phyloP scores from a whole-genome alignment of 441 rosid species.

The Viola pubescens region DNA sequence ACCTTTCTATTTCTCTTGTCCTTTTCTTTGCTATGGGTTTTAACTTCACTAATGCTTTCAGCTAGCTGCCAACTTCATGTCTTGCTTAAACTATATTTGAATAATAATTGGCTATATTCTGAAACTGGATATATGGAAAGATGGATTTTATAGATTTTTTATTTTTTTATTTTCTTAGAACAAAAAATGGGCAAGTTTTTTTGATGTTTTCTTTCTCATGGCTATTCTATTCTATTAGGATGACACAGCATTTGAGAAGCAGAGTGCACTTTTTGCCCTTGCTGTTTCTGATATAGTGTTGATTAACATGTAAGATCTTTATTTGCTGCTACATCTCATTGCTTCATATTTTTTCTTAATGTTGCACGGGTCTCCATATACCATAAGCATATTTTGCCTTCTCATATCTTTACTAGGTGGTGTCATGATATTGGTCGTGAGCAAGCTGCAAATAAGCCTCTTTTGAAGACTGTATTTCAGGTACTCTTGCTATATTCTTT shows the following conservation, averaged over 20 bases:
- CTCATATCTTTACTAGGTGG: conserved; percentile 53
- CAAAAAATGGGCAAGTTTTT: neutral
- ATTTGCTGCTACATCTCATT: conserved; percentile 5
- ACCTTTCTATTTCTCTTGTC: conserved; percentile 1
- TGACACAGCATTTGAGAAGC: conserved; percentile 99
- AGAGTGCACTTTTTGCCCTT: conserved; percentile 98
- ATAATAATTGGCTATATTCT: neutral
- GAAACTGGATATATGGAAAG: neutral
- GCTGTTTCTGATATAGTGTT: conserved; percentile 98
- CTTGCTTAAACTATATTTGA: neutral
- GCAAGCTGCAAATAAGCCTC: conserved; percentile 98
- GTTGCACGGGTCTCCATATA: neutral
- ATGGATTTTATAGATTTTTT: too few relatives aligned
- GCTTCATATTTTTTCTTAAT: conserved; percentile 4
- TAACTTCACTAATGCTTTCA: neutral
- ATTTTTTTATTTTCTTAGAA: neutral
- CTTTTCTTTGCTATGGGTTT: neutral
- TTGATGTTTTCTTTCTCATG: neutral
- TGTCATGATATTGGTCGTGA: conserved; percentile 98
- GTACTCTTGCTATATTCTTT: conserved; percentile 26
- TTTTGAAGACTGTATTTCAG: conserved; percentile 97
- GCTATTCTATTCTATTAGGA: conserved; percentile 43
- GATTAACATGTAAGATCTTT: conserved; percentile 81
- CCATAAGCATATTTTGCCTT: conserved; percentile 6
- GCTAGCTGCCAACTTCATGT: neutral